phyloP scores from a whole-genome alignment of 305 asterid species.

The Fraxinus ornus region DNA sequence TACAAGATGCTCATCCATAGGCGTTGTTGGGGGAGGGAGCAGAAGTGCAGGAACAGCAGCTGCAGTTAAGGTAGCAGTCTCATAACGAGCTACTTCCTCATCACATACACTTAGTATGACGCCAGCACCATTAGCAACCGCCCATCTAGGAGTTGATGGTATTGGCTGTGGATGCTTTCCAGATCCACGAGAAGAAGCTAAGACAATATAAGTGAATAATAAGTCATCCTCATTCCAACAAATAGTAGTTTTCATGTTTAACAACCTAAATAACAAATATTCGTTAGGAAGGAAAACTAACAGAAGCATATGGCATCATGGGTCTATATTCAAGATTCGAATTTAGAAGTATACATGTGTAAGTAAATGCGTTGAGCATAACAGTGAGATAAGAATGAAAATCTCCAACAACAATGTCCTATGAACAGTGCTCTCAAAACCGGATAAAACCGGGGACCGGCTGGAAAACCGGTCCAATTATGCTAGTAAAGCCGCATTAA shows the following conservation, averaged over 20 bases:
- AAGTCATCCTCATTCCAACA: slow-evolving; percentile 20
- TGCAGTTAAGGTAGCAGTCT: slow-evolving; percentile 94
- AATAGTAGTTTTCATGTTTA: slow-evolving; percentile 2
- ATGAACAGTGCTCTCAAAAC: not conserved
- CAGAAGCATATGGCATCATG: slow-evolving; percentile 1
- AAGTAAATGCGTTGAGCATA: not conserved
- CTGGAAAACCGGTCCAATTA: not conserved
- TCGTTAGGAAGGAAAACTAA: slow-evolving; percentile 2
- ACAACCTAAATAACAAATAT: not conserved
- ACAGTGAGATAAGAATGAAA: not conserved
- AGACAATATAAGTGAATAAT: slow-evolving; percentile 20
- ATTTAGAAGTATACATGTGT: not conserved
- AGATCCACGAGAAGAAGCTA: slow-evolving; percentile 95
- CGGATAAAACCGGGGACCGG: not conserved
- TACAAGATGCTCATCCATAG: slow-evolving; percentile 99
- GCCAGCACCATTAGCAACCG: slow-evolving; percentile 99
- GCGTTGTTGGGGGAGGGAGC: slow-evolving; percentile 98
- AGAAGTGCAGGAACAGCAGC: slow-evolving; percentile 99
- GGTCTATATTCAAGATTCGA: not conserved
- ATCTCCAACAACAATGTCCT: not conserved
- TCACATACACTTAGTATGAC: slow-evolving; percentile 99
- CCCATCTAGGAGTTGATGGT: slow-evolving; percentile 99
- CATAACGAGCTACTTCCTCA: slow-evolving; percentile 96
- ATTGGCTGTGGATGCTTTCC: slow-evolving; percentile 99
- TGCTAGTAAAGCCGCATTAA: not conserved